Base-by-base conservation (phyloP, 2,329 filamentous ascomycete species). In the Diaporthe sp. region DNA sequence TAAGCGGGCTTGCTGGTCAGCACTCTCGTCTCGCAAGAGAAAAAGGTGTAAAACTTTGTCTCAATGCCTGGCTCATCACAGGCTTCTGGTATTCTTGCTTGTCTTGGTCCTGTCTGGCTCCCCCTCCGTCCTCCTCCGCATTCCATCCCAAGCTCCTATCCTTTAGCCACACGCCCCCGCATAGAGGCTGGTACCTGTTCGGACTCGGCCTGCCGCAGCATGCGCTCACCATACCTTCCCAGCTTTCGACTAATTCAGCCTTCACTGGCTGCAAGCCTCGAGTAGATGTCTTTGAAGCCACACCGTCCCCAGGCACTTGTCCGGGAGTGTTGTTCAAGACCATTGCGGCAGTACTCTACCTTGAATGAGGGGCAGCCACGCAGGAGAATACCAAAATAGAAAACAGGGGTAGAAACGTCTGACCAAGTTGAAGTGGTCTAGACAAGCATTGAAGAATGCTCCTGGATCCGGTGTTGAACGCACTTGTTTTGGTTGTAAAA, bases 401-500 rank as follows among this genome's bases (percentile, higher is more conserved):
- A 77, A 77, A 81, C 82, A 83, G 83, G 81, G 83, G 84, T 83
- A 84, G 81, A 53, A 42, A 34, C 44, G 80, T 84, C 86, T 85
- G 82, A 85, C 88, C 90, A 92, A 88, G 92, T 94, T 94, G 91
- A 94, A 90, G 86, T 91, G 88, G 88, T 86, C 86, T 87, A 86
- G 87, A 55, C 71, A 61, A 77, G 70, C 75, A 74, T 73, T 68
- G 81, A 73, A 72, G 84, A 90, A 87, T 87, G 88, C 89, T 88
- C 90, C 91, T 92, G 91, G 90, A 91, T 91, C 91, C 90, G 85
- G 87, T 90, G 92, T 94, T 94, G 92, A 94, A 93, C 91, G 87
- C 49, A 70, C 86, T 89, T 92, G 91, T 94, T 94, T 94, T 94
- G 90, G 92, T 95, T 94, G 92, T 89, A 93, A 94, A 94, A 94